Conservation (phyloP, 176 grass and related monocot species). For the Phoenix dactylifera region DNA sequence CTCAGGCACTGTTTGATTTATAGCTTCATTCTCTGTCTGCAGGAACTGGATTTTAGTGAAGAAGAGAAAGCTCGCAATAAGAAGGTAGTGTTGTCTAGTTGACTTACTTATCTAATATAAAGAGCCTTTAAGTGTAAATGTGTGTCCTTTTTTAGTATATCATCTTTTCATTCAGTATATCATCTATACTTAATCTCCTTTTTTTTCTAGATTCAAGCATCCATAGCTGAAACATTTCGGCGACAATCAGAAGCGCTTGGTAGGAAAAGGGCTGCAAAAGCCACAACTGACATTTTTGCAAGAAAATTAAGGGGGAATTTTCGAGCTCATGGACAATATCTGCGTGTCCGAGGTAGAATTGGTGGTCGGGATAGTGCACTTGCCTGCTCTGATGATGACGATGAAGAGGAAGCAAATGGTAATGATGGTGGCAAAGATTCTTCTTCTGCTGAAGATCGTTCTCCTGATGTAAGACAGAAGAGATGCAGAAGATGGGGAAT, state of each 20-base stretch:
- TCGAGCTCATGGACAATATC: too few species aligned
- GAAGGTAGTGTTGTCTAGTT: constrained; percentile 1
- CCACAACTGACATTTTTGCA: background rate
- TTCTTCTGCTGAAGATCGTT: constrained; percentile 19
- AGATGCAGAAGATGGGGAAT: constrained; percentile 12
- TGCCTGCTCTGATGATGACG: constrained; percentile 20
- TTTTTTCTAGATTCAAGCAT: constrained; percentile 27
- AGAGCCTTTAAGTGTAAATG: too few species aligned
- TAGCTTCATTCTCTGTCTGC: background rate
- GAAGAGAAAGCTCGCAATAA: constrained; percentile 15
- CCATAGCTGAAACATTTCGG: constrained; percentile 30
- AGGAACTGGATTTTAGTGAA: constrained; percentile 15
- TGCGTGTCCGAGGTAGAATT: constrained; percentile 12
- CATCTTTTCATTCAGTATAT: too few species aligned
- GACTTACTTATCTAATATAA: too few species aligned
- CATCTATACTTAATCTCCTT: background rate
- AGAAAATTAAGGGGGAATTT: constrained; percentile 9
- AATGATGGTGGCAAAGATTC: constrained; percentile 14
- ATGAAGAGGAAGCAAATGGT: constrained; percentile 14
- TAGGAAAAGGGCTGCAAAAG: constrained; percentile 14
- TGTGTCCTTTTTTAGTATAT: too few species aligned
- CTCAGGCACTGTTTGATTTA: background rate
- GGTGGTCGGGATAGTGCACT: background rate
- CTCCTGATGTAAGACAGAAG: constrained; percentile 21
- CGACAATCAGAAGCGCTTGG: constrained; percentile 20